phyloP scores from a whole-genome alignment of 768 basidiomycete species.

The Pisolithus marmoratus region DNA sequence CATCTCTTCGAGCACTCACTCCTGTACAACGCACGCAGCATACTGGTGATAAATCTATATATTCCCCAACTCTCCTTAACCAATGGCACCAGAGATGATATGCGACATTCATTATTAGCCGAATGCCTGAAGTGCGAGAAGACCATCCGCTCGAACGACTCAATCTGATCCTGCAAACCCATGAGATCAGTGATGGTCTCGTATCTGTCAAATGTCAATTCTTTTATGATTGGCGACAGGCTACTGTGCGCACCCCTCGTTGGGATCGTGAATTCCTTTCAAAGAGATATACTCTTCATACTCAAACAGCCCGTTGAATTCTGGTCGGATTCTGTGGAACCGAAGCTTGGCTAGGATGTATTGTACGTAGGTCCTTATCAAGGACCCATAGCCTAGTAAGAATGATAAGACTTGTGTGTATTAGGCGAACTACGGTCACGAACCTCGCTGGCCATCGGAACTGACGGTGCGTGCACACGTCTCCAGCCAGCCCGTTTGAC shows the following conservation, averaged over 20 bases:
- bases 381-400: slow-evolving; percentile 74
- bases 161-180: slow-evolving; percentile 97
- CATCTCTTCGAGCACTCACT: slow-evolving; percentile 41
- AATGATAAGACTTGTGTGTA: slow-evolving; percentile 3
- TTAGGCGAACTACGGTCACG: not conserved
- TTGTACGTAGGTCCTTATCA: slow-evolving; percentile 94
- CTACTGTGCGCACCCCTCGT: slow-evolving; percentile 75
- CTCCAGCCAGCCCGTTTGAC: slow-evolving; percentile 96
- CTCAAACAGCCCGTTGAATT: slow-evolving; percentile 98
- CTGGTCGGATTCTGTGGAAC: slow-evolving; percentile 91
- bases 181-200: slow-evolving; percentile 98
- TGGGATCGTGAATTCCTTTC: slow-evolving; percentile 97
- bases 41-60: slow-evolving; percentile 97
- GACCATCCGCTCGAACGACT: slow-evolving; percentile 96
- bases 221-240: slow-evolving; percentile 1
- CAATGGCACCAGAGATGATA: slow-evolving; percentile 90
- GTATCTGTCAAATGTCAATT: slow-evolving; percentile 50
- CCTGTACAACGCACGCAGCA: slow-evolving; percentile 96
- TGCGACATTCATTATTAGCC: slow-evolving; percentile 94
- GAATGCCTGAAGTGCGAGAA: slow-evolving; percentile 92
- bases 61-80: slow-evolving; percentile 99
- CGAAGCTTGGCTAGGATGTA: slow-evolving; percentile 93
- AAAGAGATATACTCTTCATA: slow-evolving; percentile 98
- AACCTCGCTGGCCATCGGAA: slow-evolving; percentile 72
- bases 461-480: slow-evolving; percentile 91